Percentiles rank a stretch among this genome's conserved stretches.
Conservation (phyloP, 2,329 filamentous ascomycete species). For the Apiospora koreana region DNA sequence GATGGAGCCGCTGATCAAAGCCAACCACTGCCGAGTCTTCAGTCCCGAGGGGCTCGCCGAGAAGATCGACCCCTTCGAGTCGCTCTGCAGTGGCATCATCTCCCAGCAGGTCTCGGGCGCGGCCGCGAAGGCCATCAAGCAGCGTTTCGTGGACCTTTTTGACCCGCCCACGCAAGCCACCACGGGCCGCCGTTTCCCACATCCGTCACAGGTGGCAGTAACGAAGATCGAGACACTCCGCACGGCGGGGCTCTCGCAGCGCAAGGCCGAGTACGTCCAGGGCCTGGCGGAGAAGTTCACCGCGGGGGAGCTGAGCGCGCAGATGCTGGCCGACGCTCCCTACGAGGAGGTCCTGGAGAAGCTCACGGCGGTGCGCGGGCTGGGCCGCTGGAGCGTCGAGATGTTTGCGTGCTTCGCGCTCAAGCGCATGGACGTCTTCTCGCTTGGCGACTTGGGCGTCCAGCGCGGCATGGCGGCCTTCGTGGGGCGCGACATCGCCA, state of each 20-base stretch:
- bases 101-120: conserved; percentile 95
- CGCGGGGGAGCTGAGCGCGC: conserved; percentile 71
- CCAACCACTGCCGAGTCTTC: conserved; percentile 77
- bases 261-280: conserved; percentile 93
- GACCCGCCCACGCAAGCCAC: neutral
- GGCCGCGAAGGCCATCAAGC: conserved; percentile 85
- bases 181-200: conserved; percentile 61
- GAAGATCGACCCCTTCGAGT: conserved; percentile 84
- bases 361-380: conserved; percentile 80
- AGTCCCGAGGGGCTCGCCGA: conserved; percentile 80
- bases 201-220: conserved; percentile 69
- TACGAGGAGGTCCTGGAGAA: conserved; percentile 86
- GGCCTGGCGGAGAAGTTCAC: conserved; percentile 83
- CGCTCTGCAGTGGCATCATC: conserved; percentile 83
- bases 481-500: conserved; percentile 77
- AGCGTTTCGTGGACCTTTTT: conserved; percentile 80
- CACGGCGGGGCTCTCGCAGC: conserved; percentile 84
- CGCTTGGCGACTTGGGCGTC: conserved; percentile 87
- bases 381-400: conserved; percentile 91
- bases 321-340: conserved; percentile 73
- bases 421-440: conserved; percentile 93
- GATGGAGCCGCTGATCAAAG: conserved; percentile 70
- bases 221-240: conserved; percentile 69
- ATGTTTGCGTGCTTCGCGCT: conserved; percentile 98
- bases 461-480: conserved; percentile 94